phyloP scores from a whole-genome alignment of 805 yeast genomes.

The Suhomyces pyralidae region DNA sequence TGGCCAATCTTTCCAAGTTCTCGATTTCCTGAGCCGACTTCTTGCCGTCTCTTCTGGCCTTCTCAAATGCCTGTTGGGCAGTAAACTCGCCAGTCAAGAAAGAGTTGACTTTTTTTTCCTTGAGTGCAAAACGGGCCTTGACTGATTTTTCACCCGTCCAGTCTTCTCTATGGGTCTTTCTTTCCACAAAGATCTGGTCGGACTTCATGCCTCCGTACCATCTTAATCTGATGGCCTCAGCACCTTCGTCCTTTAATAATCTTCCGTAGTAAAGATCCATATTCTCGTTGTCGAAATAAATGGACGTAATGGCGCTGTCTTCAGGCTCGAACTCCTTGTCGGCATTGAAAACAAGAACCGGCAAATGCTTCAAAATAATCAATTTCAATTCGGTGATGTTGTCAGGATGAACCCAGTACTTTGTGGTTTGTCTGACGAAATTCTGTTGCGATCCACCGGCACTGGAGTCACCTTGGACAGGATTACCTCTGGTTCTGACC shows the following conservation, averaged over 20 bases:
- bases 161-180: slow-evolving; percentile 98
- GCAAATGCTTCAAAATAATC: slow-evolving; percentile 88
- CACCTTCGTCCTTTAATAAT: slow-evolving; percentile 95
- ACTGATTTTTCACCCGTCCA: slow-evolving; percentile 99
- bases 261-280: slow-evolving; percentile 93
- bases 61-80: slow-evolving; percentile 85
- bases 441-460: slow-evolving; percentile 99
- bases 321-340: slow-evolving; percentile 93
- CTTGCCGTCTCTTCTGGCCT: slow-evolving; percentile 89
- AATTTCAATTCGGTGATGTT: slow-evolving; percentile 94
- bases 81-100: slow-evolving; percentile 83
- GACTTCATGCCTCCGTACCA: slow-evolving; percentile 99
- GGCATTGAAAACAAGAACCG: slow-evolving; percentile 94
- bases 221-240: slow-evolving; percentile 95
- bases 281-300: slow-evolving; percentile 86
- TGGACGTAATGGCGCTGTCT: slow-evolving; percentile 95
- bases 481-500: slow-evolving; percentile 94
- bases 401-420: slow-evolving; percentile 99
- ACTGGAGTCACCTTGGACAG: slow-evolving; percentile 88
- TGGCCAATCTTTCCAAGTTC: slow-evolving; percentile 85
- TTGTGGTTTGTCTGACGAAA: slow-evolving; percentile 97
- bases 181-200: slow-evolving; percentile 90
- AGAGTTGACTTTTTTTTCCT: slow-evolving; percentile 85
- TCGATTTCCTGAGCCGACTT: slow-evolving; percentile 86
- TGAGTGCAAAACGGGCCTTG: slow-evolving; percentile 90